Base-by-base conservation (phyloP, 352 stramenopile species). In the Ophiocytium majus region DNA sequence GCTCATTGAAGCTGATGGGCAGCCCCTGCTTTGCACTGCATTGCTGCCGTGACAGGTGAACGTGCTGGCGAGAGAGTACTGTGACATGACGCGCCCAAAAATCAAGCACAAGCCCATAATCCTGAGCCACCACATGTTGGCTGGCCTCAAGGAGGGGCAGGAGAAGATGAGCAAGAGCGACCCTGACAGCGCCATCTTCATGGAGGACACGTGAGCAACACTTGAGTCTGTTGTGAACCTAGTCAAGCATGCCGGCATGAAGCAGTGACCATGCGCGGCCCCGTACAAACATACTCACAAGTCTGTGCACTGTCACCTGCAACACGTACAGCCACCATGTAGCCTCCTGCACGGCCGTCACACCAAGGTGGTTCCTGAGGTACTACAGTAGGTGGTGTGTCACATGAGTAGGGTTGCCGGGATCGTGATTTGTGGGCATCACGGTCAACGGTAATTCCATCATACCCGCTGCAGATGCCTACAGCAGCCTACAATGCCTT, bases 141-240 rank as follows among this genome's bases (percentile, higher is more conserved):
- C 98, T 91, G 97, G 97, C 28, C 91, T 99, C 33, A 98, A 99
- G 91, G 92, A 98, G 83, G 97, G 97, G 1, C 97, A 99, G 90
- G 96, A 98, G 88, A 99, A 99, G 91, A 99, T 99, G 97, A 98
- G 92, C 84, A 99, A 99, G 92, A 98, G 94, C 83, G 96, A 99
- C 92, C 96, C 97, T 1, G 85, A 89, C 82, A 89, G 79, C 43
- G 94, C 94, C 28, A 98, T 99, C 85, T 99, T 99, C 90, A 99
- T 99, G 97, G 97, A 99, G 88, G 96, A 99, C 90, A 93, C 93
- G 0, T 81, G 50, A 81, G 75, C 49, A 10, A 35, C 49, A 35
- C 23, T n/a, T n/a, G n/a, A n/a, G 28, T 66, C 28, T 66, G 57
- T 66, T 66, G 57, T 66, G 57, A 23, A 23, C 19, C 57, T 71